Percentiles rank a stretch among this genome's conserved stretches.
Conservation (phyloP, 768 basidiomycete species). For the Boletus subparvulus region DNA sequence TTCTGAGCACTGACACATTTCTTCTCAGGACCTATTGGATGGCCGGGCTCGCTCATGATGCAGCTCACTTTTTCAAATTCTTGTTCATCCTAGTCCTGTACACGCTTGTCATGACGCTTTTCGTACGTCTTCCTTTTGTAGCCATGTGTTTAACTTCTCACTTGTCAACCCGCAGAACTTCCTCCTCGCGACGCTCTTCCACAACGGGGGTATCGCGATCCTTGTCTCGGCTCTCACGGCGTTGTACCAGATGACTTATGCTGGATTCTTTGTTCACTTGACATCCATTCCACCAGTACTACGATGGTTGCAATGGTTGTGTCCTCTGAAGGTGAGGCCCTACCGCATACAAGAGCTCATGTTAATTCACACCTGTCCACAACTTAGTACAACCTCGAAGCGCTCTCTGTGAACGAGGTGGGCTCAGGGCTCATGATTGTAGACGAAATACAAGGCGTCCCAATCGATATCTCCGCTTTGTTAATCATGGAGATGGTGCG, state of each 20-base stretch:
- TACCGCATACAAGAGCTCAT: neutral
- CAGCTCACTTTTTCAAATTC: conserved; percentile 92
- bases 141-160: neutral
- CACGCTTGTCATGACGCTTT: conserved; percentile 82
- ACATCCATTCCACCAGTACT: conserved; percentile 83
- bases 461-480: conserved; percentile 73
- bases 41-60: conserved; percentile 81
- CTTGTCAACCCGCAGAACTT: conserved; percentile 63
- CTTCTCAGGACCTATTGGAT: conserved; percentile 81
- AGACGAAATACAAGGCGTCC: conserved; percentile 78
- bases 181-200: conserved; percentile 79
- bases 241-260: conserved; percentile 83
- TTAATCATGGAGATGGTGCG: conserved; percentile 84
- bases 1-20: conserved; percentile 5
- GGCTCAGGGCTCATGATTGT: conserved; percentile 82
- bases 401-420: conserved; percentile 90
- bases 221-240: conserved; percentile 76
- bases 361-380: neutral
- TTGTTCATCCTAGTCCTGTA: conserved; percentile 86
- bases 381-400: conserved; percentile 64
- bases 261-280: conserved; percentile 92
- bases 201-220: conserved; percentile 88
- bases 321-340: conserved; percentile 60
- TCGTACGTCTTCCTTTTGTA: conserved; percentile 46
- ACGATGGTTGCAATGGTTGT: conserved; percentile 91